phyloP scores from a whole-genome alignment of 2,329 filamentous ascomycete species.

The Paracoccidioides lutzii region DNA sequence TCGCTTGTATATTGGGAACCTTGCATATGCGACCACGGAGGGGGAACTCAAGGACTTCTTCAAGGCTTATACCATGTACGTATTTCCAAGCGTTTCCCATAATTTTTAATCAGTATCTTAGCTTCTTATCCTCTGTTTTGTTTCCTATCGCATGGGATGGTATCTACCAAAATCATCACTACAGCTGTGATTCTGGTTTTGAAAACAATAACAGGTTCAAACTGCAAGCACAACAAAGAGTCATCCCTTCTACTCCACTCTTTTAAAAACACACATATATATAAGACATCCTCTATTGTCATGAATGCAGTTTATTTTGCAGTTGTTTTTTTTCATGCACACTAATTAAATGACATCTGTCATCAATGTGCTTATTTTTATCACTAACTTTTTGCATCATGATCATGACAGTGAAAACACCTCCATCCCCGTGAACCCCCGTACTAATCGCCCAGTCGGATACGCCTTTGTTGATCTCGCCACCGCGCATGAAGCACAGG shows the following conservation, averaged over 20 bases:
- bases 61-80: slow-evolving; percentile 98
- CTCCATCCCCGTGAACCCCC: slow-evolving; percentile 98
- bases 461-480: slow-evolving; percentile 98
- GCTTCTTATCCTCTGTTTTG: background rate
- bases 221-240: no score
- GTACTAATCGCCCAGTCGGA: slow-evolving; percentile 93
- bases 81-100: slow-evolving; percentile 21
- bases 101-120: background rate
- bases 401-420: slow-evolving; percentile 68
- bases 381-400: no score
- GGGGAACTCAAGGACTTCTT: slow-evolving; percentile 99
- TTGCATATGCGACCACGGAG: slow-evolving; percentile 99
- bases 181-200: background rate
- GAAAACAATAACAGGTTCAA: background rate
- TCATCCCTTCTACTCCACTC: no score
- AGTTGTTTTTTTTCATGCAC: background rate
- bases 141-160: background rate
- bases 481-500: slow-evolving; percentile 85
- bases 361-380: background rate
- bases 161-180: no score
- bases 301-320: background rate
- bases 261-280: no score
- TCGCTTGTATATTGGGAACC: slow-evolving; percentile 99
- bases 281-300: no score
- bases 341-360: background rate